Conservation (phyloP, 129 eudicot genomes). For the Helianthus tuberosus region DNA sequence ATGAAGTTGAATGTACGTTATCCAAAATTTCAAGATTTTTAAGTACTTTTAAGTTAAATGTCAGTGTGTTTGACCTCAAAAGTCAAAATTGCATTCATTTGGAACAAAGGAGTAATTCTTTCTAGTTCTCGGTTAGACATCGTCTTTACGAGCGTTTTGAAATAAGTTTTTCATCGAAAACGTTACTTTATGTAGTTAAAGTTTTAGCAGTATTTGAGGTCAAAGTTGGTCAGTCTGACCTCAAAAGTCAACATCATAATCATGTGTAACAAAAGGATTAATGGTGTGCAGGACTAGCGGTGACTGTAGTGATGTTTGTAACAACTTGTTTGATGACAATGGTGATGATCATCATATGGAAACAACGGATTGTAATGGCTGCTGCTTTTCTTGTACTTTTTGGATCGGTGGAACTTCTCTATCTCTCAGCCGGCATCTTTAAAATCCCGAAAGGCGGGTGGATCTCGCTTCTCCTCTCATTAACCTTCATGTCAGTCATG, state of each 20-base stretch:
- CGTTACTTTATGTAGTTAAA: background rate
- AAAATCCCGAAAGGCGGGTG: conserved; percentile 66
- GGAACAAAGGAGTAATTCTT: no score
- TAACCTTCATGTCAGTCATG: conserved; percentile 46
- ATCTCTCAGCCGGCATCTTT: conserved; percentile 52
- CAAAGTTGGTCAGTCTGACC: conserved; percentile 1
- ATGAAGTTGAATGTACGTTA: no score
- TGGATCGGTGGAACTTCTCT: conserved; percentile 57
- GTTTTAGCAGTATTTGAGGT: background rate
- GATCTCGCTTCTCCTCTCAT: conserved; percentile 51
- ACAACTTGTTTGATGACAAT: conserved; percentile 63
- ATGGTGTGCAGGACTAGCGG: conserved; percentile 50
- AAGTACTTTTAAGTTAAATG: no score
- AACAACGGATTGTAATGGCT: conserved; percentile 33
- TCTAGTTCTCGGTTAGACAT: no score
- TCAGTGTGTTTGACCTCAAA: no score
- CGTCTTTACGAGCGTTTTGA: no score
- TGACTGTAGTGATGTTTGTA: conserved; percentile 56
- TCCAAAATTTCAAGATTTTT: no score
- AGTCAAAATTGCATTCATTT: no score
- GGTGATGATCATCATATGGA: conserved; percentile 62
- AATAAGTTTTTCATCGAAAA: background rate
- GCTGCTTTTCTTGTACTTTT: conserved; percentile 43
- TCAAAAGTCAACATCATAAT: conserved; percentile 19
- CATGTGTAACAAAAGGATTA: background rate